Percentiles rank a stretch among this genome's conserved stretches.
These are phyloP conservation scores for Persicaria tinctoria DNA, from an alignment of 148 eudicot species.

Conservation along the genomic window DNA sequence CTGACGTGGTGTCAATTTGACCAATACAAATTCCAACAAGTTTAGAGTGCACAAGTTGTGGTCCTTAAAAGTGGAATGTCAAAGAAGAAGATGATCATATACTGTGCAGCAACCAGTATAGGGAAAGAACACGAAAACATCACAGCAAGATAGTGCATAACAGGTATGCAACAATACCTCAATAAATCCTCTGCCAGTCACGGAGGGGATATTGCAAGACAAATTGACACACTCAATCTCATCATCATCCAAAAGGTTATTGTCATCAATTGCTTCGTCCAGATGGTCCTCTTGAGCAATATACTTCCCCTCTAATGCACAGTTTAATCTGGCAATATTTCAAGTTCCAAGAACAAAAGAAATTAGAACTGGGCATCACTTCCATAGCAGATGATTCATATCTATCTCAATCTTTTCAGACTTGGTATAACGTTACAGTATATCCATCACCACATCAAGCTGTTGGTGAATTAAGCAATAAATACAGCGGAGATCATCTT, in stretches of 20 bases:
- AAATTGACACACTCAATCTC: conserved; percentile 44
- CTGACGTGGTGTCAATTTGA: background rate
- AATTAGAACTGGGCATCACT: background rate
- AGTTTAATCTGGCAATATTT: conserved; percentile 49
- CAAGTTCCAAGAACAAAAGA: background rate
- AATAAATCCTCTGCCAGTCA: conserved; percentile 77
- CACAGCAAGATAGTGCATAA: background rate
- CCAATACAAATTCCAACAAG: background rate
- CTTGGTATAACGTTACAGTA: too few species aligned
- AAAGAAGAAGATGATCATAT: background rate
- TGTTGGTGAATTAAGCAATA: background rate
- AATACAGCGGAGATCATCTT: background rate
- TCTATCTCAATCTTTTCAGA: too few species aligned
- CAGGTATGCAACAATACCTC: conserved; percentile 40
- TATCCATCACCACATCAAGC: conserved; percentile 5
- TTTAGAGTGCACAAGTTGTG: background rate
- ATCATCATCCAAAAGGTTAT: conserved; percentile 25
- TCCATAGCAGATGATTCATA: too few species aligned
- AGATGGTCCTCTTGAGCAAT: conserved; percentile 42
- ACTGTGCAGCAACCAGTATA: background rate
- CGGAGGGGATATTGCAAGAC: conserved; percentile 53
- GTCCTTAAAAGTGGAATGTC: background rate
- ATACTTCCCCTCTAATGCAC: conserved; percentile 77
- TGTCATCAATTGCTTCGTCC: conserved; percentile 29
- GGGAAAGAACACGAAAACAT: background rate